Evolutionary conservation across 2,329 filamentous ascomycete species (phyloP), one percentile per base, ranked within the genome.

Genomic region (Colletotrichum sp.): DNA sequence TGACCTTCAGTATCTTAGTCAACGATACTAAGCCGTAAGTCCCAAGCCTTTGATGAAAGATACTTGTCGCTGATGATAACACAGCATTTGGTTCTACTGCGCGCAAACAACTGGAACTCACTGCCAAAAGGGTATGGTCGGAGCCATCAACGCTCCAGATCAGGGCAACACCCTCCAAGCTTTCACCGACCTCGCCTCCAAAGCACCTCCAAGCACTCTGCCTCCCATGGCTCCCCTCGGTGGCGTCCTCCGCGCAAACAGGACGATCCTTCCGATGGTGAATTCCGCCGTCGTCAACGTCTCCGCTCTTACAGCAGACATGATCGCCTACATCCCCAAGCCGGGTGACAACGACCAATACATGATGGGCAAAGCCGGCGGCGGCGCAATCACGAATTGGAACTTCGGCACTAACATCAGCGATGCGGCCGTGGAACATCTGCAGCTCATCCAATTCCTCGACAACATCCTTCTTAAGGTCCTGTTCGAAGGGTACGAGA

Each of bases 81-180:
- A 10, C 3, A 66, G 63, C 16, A 78, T 85, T 57, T 85, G 83
- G 83, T 86, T 85, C 77, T 86, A 86, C 80, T 84, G 84, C 76
- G 84, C 81, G 24, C 84, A 85, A 74, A 81, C 81, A 1, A 78
- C 72, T 7, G 81, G 81, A 30, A 81, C 79, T 4, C 83, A 85
- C 72, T 85, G 84, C 77, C 83, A 85, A 63, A 78, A 80, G 4
- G 88, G 88, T 49, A 90, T 90, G 88, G 84, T 87, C 21, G 86
- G 87, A 70, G 84, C 86, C 55, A 86, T 90, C 77, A 90, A 90
- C 78, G 84, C 84, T n/a, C 78, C 81, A 1, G 36, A 75, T 0
- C 73, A 78, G 3, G 84, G 85, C 65, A 86, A 85, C 78, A 87
- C 85, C 1, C 82, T 87, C 71, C 80, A 81, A 4, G 84, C 83